Evolutionary conservation across 1,139 yeast species (phyloP).

Genomic region (Arxiozyma slooffiae): DNA sequence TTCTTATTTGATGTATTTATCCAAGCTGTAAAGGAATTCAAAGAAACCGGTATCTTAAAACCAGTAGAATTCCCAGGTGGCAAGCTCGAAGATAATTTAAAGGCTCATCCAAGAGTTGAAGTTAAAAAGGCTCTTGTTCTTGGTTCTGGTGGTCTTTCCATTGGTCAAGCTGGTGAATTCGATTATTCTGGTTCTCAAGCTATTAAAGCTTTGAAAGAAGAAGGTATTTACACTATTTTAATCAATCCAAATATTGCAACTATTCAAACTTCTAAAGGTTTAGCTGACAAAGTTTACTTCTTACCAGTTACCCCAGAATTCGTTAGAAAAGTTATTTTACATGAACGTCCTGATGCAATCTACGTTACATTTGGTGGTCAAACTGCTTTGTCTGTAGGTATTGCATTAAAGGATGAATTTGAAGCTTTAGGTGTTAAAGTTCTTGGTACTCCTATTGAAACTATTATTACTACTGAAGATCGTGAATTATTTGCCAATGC

Average conservation of each 20-base stretch:
- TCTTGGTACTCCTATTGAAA: slow-evolving; percentile 91
- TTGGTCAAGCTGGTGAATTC: slow-evolving; percentile 99
- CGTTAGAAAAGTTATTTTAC: slow-evolving; percentile 86
- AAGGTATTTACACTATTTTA: slow-evolving; percentile 88
- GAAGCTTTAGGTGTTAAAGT: slow-evolving; percentile 87
- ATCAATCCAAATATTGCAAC: slow-evolving; percentile 98
- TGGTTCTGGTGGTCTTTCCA: slow-evolving; percentile 97
- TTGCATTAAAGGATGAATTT: slow-evolving; percentile 88
- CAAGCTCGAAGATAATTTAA: slow-evolving; percentile 55
- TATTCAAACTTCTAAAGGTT: slow-evolving; percentile 93
- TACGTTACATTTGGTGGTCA: slow-evolving; percentile 98
- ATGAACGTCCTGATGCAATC: slow-evolving; percentile 95
- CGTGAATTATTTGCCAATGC: slow-evolving; percentile 91
- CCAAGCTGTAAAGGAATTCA: slow-evolving; percentile 60
- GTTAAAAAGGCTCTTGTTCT: slow-evolving; percentile 91
- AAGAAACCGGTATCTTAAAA: slow-evolving; percentile 47
- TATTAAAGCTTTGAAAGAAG: slow-evolving; percentile 90
- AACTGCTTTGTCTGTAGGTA: slow-evolving; percentile 94
- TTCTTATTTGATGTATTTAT: slow-evolving; percentile 92
- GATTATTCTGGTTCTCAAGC: slow-evolving; percentile 97
- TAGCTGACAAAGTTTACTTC: slow-evolving; percentile 96
- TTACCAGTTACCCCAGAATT: slow-evolving; percentile 94
- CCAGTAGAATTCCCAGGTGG: slow-evolving; percentile 92
- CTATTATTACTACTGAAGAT: slow-evolving; percentile 94
- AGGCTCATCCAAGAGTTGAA: slow-evolving; percentile 64